Evolutionary conservation across 768 basidiomycete genomes (phyloP), one percentile per base, ranked within the genome.

Genomic region (Lyophyllum atratum): DNA sequence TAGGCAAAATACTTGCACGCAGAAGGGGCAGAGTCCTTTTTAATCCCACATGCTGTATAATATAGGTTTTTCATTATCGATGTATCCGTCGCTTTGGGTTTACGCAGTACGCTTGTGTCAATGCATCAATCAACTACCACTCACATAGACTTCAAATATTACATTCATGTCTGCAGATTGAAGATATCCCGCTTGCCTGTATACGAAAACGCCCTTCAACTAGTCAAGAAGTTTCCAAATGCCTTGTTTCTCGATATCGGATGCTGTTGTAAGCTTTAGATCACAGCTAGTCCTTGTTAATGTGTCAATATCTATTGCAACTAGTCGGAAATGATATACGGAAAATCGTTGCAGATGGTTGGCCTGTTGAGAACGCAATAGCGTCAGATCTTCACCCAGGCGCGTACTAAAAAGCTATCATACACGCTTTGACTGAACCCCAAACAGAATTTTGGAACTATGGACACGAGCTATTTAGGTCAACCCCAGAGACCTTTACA

Each of bases 381-480:
- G 73, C 66, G 34, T 69, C 66, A 4, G 74, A 74, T 58, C 60
- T 75, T 15, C 63, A 58, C 7, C 63, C 59, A 66, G 69, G 73
- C 15, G 19, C 1, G 39, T 19, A 19, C n/a, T 40, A 39, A 34
- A 11, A 14, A 21, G 3, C 15, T n/a, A n/a, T n/a, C n/a, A n/a
- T n/a, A n/a, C n/a, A n/a, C n/a, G n/a, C n/a, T n/a, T n/a, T n/a
- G n/a, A n/a, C n/a, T n/a, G n/a, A n/a, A n/a, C n/a, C n/a, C n/a
- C n/a, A n/a, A n/a, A n/a, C 55, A 84, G 84, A 73, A 33, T 79
- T 81, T 58, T 85, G 83, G 83, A 72, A 80, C 6, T 69, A 81
- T 2, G 84, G 85, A 1, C 82, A 86, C 55, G 68, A 76, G 39
- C 69, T 86, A 12, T 87, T 83, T 66, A 72, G 64, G 42, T 74